Conservation (phyloP, 306 rosid species). For the Mucuna pruriens region DNA sequence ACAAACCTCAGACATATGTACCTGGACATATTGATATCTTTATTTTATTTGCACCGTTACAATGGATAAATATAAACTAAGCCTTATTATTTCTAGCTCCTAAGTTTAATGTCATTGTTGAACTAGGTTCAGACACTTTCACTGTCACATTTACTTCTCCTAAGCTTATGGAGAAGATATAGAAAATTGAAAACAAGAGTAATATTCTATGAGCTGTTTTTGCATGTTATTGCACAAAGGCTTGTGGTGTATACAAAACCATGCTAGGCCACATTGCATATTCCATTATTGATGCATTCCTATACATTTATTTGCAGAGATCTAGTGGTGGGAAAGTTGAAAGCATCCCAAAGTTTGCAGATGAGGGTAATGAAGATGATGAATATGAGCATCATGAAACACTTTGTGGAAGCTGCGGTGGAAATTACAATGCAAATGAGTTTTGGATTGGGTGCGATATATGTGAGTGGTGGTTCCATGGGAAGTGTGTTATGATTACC, state of each 20-base stretch:
- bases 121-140: not conserved
- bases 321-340: constrained; percentile 76
- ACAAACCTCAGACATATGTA: not conserved
- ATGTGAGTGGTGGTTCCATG: constrained; percentile 92
- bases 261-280: not conserved
- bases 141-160: not conserved
- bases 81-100: not conserved
- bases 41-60: too few species aligned
- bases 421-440: constrained; percentile 76
- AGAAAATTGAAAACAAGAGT: not conserved
- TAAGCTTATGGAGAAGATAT: not conserved
- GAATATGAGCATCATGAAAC: constrained; percentile 74
- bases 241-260: not conserved
- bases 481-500: constrained; percentile 83
- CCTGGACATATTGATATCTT: not conserved
- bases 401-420: constrained; percentile 84
- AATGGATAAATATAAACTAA: not conserved
- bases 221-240: not conserved
- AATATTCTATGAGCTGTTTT: constrained; percentile 2
- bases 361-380: constrained; percentile 74
- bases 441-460: constrained; percentile 93
- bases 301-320: constrained; percentile 54
- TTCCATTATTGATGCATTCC: constrained; percentile 18
- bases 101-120: not conserved
- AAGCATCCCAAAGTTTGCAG: constrained; percentile 73